Conservation (phyloP, 176 grass and related monocot species). For the Tillandsia leiboldiana region DNA sequence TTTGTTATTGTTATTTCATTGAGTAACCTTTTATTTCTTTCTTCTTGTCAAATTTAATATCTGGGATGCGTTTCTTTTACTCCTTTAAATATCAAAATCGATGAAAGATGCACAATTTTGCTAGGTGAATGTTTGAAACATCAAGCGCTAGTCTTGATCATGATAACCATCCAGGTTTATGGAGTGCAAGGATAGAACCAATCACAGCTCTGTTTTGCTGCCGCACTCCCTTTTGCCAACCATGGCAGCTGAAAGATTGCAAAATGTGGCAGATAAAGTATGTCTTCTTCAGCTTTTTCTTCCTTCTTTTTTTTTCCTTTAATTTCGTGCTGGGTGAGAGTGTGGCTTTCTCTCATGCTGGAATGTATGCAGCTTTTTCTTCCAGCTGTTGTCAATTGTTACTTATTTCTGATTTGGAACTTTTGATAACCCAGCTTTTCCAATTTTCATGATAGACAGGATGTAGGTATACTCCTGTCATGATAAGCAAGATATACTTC, state of each 20-base stretch:
- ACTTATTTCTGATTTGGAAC: no score
- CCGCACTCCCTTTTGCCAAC: constrained; percentile 73
- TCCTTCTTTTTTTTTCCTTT: not conserved
- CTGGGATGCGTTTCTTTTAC: not conserved
- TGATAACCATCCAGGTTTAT: constrained; percentile 92
- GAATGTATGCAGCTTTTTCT: no score
- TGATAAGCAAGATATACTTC: no score
- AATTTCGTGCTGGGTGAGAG: no score
- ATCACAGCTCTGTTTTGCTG: constrained; percentile 67
- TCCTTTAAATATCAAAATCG: not conserved
- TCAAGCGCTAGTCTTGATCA: constrained; percentile 41
- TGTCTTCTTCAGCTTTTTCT: constrained; percentile 15
- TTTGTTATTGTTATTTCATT: constrained; percentile 9
- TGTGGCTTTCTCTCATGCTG: no score
- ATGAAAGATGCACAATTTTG: constrained; percentile 7
- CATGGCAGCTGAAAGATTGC: constrained; percentile 70
- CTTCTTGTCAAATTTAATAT: not conserved
- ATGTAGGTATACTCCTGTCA: no score
- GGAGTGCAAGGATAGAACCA: constrained; percentile 88
- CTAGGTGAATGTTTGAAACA: constrained; percentile 19
- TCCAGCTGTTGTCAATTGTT: no score
- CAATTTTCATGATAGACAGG: no score
- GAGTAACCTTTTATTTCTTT: constrained; percentile 6
- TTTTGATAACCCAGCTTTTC: no score
- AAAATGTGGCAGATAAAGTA: constrained; percentile 64